Evolutionary conservation across 2,329 filamentous ascomycete species (phyloP).

Genomic region (Botrytis cinerea): DNA sequence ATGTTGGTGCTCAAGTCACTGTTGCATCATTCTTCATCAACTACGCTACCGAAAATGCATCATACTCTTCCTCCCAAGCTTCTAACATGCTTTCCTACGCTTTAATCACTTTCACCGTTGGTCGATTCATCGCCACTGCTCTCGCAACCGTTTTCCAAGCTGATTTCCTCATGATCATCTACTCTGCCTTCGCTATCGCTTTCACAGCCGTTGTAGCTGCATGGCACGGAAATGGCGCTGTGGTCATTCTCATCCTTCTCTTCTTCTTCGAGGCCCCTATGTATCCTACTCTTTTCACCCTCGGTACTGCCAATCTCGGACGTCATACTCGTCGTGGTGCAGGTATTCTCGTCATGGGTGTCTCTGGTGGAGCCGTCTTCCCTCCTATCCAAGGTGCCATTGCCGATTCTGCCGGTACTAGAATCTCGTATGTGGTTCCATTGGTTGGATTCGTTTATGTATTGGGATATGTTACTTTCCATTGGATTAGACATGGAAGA

Average conservation of each 20-base stretch:
- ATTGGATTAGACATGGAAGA: slow-evolving; percentile 42
- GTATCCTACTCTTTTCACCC: slow-evolving; percentile 78
- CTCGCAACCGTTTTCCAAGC: slow-evolving; percentile 46
- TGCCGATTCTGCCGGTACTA: slow-evolving; percentile 52
- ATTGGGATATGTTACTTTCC: slow-evolving; percentile 39
- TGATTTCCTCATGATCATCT: slow-evolving; percentile 63
- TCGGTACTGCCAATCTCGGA: slow-evolving; percentile 74
- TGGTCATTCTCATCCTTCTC: slow-evolving; percentile 66
- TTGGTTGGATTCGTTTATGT: slow-evolving; percentile 48
- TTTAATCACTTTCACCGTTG: slow-evolving; percentile 70
- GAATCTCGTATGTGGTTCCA: slow-evolving; percentile 49
- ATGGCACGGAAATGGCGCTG: slow-evolving; percentile 47
- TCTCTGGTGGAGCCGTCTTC: slow-evolving; percentile 72
- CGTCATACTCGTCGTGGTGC: slow-evolving; percentile 76
- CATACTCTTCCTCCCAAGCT: slow-evolving; percentile 53
- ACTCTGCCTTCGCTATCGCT: slow-evolving; percentile 54
- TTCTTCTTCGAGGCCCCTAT: slow-evolving; percentile 80
- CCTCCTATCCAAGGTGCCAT: slow-evolving; percentile 71
- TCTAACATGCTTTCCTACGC: slow-evolving; percentile 73
- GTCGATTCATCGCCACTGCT: slow-evolving; percentile 67
- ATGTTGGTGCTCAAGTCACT: slow-evolving; percentile 70
- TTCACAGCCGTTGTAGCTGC: slow-evolving; percentile 39
- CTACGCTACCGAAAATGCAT: slow-evolving; percentile 62
- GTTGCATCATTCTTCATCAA: slow-evolving; percentile 73
- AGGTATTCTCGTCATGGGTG: slow-evolving; percentile 70